Evolutionary conservation across 768 basidiomycete species (phyloP), one percentile per base, ranked within the genome.

Genomic region (Podaxis sp.): DNA sequence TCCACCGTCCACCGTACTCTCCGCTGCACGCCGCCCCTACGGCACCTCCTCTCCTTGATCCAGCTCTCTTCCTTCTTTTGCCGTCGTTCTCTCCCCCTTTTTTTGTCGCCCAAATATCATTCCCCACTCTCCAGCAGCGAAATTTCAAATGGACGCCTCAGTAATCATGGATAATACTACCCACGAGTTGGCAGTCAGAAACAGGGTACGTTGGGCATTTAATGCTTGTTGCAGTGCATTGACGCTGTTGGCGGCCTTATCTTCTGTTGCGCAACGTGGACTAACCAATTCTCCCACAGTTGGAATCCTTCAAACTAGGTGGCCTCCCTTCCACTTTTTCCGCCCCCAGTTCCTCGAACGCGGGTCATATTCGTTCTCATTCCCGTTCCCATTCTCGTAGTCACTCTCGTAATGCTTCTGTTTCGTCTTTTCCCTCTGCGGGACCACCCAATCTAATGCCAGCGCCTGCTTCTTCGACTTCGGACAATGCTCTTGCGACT

Each of bases 271-370:
- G 17, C 25, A n/a, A 33, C 52, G 5, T 53, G n/a, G 36, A 37
- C 53, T 61, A 13, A 62, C 25, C 15, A 19, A 29, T 36, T 41
- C 25, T 37, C 37, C 47, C 65, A 19, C 53, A 92, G 90, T 85
- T 93, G 70, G 85, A 89, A 65, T 83, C 84, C 37, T 92, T 92
- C 81, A 87, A 81, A 71, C 78, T 92, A 66, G 89, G 91, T 63
- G 77, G 73, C 72, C 71, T 77, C 70, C 71, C 79, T 41, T 74
- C 76, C 66, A 68, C 74, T 66, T 67, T 72, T 67, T 60, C 77
- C 49, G 65, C 70, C 63, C 75, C 57, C 63, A 74, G 66, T 63
- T 29, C 24, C 25, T 76, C 66, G 64, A 80, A 69, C 62, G 81
- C 80, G 65, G 79, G 80, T 54, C 90, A 88, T 75, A 75, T 74